Percentiles rank a stretch among this genome's conserved stretches.
Evolutionary conservation across 1,284 basidiomycete genomes (phyloP).

Genomic region (Cystobasidiaceae sp.): DNA sequence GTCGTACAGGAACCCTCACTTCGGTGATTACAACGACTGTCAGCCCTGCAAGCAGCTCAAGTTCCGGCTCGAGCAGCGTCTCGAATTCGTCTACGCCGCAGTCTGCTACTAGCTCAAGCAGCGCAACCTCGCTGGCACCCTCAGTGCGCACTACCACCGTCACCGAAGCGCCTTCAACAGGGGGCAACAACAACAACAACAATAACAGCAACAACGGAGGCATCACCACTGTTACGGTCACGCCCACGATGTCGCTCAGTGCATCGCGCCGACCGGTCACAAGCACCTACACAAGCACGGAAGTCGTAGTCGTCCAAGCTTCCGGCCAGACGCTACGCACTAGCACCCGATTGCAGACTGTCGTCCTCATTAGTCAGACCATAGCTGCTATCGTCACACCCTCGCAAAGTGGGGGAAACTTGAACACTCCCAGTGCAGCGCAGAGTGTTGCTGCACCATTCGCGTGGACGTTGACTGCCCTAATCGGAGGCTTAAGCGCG

Average conservation of each 20-base stretch:
- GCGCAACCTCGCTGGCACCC: not conserved
- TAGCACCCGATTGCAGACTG: constrained; percentile 18
- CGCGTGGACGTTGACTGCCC: too few species aligned
- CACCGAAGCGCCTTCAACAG: not conserved
- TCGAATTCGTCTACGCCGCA: not conserved
- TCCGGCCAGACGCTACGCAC: constrained; percentile 2
- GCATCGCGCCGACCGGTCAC: constrained; percentile 4
- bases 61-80: not conserved
- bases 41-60: not conserved
- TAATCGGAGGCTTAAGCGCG: too few species aligned
- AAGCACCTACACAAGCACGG: constrained; percentile 10
- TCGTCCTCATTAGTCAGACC: constrained; percentile 15
- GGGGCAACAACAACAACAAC: not conserved
- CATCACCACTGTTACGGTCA: constrained; percentile 16
- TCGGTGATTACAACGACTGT: constrained; percentile 17
- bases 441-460: not conserved
- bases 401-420: not conserved
- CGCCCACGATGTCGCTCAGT: not conserved
- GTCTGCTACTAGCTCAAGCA: not conserved
- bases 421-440: not conserved
- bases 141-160: not conserved
- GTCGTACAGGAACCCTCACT: not conserved
- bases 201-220: constrained; percentile 7
- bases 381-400: constrained; percentile 12
- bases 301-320: constrained; percentile 9